Evolutionary conservation across 306 rosid species (phyloP), one percentile per base, ranked within the genome.

Genomic region (Gynostemma pentaphyllum): DNA sequence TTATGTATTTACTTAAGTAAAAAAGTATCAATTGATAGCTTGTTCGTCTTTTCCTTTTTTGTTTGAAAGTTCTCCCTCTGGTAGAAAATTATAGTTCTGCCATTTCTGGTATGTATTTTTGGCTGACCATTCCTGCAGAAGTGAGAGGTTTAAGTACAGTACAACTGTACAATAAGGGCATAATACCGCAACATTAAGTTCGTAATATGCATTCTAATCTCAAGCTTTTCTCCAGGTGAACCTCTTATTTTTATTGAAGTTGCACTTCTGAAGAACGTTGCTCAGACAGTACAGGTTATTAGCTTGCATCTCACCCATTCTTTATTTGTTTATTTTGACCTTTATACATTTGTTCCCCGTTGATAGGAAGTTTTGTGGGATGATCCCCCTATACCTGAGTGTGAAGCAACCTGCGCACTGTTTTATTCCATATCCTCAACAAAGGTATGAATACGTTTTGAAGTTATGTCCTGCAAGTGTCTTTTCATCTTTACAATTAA

Each of bases 351-450:
- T n/a, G 40, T 69, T 55, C 30, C 41, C 51, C 66, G 42, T 73
- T 54, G 62, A 16, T 72, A 91, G 97, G 97, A 87, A 69, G 97
- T 91, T 77, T 75, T 87, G 80, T 85, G 95, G 97, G 96, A 91
- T 64, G 84, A 76, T 68, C 97, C 97, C 65, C 97, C 96, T 41
- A 85, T 72, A 68, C 76, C 83, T 16, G 97, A 91, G 73, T 67
- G 67, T 63, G 86, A 91, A 81, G 96, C 97, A 68, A 82, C 84
- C 9, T 80, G 97, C 74, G 97, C 97, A 56, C 67, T 91, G 79
- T 91, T 91, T 69, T 91, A 91, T 78, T 91, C 97, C 51, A 91
- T 91, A 78, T 91, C 97, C 47, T 84, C 97, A 71, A 87, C 97
- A 70, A 95, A 91, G 97, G 97, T 87, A 66, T 71, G 78, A 47